A percentile compares a stretch with the other conserved stretches of the same genome.
Conservation (phyloP, 2,329 filamentous ascomycete species). For the Aspergillus persii region DNA sequence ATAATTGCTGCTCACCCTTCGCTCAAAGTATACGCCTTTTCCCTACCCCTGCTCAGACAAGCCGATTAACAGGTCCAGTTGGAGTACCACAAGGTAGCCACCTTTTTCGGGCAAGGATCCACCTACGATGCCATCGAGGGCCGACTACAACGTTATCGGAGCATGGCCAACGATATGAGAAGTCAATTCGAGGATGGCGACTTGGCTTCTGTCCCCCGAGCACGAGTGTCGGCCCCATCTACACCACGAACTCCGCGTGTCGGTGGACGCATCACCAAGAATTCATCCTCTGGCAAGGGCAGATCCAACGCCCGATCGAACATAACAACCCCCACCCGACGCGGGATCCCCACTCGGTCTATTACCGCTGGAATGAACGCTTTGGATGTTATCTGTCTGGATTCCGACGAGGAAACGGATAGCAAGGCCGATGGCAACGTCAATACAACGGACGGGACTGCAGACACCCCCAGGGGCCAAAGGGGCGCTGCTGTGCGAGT, state of each 20-base stretch:
- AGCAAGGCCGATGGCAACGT: constrained; percentile 6
- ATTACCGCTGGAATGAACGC: background rate
- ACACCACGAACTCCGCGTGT: constrained; percentile 18
- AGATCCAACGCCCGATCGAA: background rate
- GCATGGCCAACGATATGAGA: constrained; percentile 37
- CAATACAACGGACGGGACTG: background rate
- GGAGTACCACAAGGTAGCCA: constrained; percentile 44
- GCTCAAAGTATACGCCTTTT: constrained; percentile 20
- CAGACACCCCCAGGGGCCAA: background rate
- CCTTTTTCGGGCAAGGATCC: constrained; percentile 45
- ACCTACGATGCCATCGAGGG: constrained; percentile 51
- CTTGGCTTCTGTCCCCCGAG: constrained; percentile 4
- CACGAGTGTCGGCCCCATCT: constrained; percentile 2
- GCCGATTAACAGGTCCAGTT: constrained; percentile 33
- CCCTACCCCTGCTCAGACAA: background rate
- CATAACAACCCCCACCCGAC: constrained; percentile 7
- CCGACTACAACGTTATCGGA: constrained; percentile 47
- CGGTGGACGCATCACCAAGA: constrained; percentile 17
- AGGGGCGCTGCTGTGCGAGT: background rate
- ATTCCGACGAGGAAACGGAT: background rate
- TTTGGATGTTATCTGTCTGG: constrained; percentile 17
- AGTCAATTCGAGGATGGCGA: background rate
- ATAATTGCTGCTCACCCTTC: constrained; percentile 28
- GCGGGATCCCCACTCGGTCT: background rate
- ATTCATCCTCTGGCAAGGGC: constrained; percentile 3